phyloP scores from a whole-genome alignment of 1,139 yeast genomes.

The Magnusiomyces paraingens region DNA sequence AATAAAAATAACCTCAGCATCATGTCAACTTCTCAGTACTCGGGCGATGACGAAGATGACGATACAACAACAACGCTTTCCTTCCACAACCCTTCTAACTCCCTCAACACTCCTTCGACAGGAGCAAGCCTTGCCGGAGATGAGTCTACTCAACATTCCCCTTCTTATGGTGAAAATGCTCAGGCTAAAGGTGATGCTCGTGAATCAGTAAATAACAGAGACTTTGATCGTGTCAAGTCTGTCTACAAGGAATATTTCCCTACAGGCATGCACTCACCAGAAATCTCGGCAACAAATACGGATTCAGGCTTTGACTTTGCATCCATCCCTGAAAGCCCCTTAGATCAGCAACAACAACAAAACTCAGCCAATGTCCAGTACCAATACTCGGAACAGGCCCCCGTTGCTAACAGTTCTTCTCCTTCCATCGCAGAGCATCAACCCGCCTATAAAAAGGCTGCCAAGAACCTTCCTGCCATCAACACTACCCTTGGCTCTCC shows the following conservation, averaged over 20 bases:
- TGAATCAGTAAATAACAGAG: constrained; percentile 1
- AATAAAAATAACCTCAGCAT: too few relatives aligned
- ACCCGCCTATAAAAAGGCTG: neutral
- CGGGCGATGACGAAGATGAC: too few relatives aligned
- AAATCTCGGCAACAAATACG: neutral
- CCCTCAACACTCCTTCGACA: too few relatives aligned
- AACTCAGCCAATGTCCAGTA: neutral
- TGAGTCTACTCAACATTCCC: too few relatives aligned
- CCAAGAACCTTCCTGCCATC: neutral
- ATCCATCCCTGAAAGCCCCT: neutral
- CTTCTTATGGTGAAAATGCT: too few relatives aligned
- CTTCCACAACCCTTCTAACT: too few relatives aligned
- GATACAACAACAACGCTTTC: too few relatives aligned
- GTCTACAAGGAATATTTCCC: constrained; percentile 31
- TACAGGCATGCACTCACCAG: constrained; percentile 17
- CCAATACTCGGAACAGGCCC: neutral
- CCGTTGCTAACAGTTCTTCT: too few relatives aligned
- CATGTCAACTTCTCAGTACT: too few relatives aligned
- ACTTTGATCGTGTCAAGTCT: constrained; percentile 30
- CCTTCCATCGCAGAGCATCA: too few relatives aligned
- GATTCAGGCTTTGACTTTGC: neutral
- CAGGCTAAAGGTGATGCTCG: too few relatives aligned
- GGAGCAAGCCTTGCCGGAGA: too few relatives aligned
- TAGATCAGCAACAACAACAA: neutral
- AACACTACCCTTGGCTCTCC: neutral